Evolutionary conservation across 2,329 filamentous ascomycete species (phyloP).

Genomic region (Hymenoscyphus infarciens): DNA sequence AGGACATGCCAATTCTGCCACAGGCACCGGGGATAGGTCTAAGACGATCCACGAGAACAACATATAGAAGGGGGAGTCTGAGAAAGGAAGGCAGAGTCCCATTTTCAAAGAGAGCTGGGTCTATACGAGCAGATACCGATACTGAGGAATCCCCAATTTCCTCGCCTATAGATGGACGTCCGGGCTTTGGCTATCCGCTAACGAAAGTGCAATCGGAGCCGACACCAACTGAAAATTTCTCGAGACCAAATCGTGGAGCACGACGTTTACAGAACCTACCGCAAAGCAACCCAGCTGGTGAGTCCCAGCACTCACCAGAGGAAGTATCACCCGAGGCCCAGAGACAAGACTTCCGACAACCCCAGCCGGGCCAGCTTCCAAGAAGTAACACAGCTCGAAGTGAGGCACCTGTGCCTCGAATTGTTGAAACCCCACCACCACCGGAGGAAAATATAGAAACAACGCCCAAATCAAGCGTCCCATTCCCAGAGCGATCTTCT

Average conservation of each 20-base stretch:
- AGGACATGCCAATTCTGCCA: conserved; percentile 84
- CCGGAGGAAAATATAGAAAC: conserved; percentile 8
- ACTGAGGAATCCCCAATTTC: conserved; percentile 46
- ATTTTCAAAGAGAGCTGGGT: conserved; percentile 68
- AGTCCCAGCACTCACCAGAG: conserved; percentile 13
- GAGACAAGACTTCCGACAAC: conserved; percentile 7
- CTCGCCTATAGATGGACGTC: conserved; percentile 45
- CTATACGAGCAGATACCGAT: conserved; percentile 58
- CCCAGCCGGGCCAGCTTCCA: conserved; percentile 31
- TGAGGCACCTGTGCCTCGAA: conserved; percentile 48
- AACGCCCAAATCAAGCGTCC: conserved; percentile 24
- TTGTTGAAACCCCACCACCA: conserved; percentile 60
- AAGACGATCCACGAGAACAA: conserved; percentile 85
- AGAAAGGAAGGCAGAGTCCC: conserved; percentile 72
- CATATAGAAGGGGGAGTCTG: conserved; percentile 83
- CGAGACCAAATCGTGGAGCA: conserved; percentile 45
- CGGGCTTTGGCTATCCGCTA: conserved; percentile 39
- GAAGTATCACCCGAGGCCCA: conserved; percentile 15
- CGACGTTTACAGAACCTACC: conserved; percentile 29
- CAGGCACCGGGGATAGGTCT: conserved; percentile 73
- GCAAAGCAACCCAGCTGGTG: conserved; percentile 16
- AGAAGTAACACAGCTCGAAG: conserved; percentile 31
- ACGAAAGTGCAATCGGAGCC: conserved; percentile 70
- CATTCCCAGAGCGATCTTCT: conserved; percentile 53
- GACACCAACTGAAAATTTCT: conserved; percentile 56